Evolutionary conservation across 2,329 filamentous ascomycete genomes (phyloP).

Genomic region (Neobulgaria alba): DNA sequence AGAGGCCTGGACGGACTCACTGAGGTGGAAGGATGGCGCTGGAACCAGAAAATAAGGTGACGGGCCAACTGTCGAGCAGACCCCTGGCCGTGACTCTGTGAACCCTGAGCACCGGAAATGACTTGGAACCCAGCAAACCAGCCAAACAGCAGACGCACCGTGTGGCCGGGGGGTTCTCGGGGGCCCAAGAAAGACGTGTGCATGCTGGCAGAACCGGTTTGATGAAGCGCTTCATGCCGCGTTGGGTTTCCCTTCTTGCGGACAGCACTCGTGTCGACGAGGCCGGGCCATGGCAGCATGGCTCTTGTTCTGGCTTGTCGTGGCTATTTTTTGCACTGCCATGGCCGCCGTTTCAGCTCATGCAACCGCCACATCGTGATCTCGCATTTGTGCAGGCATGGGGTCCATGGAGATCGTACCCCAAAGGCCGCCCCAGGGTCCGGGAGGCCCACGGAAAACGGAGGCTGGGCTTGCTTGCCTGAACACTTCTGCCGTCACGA

Average conservation of each 20-base stretch:
- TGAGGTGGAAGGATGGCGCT: no score
- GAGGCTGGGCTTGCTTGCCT: background rate
- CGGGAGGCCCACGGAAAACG: no score
- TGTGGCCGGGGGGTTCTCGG: no score
- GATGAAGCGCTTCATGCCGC: constrained; percentile 14
- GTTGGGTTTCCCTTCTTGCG: no score
- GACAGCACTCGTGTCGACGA: constrained; percentile 8
- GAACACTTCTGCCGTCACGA: no score
- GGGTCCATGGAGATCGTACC: background rate
- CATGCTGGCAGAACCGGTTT: no score
- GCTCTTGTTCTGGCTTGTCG: background rate
- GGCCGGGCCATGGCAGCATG: background rate
- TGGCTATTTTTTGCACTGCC: background rate
- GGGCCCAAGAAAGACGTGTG: no score
- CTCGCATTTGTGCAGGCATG: no score
- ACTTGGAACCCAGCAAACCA: constrained; percentile 4
- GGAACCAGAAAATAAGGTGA: background rate
- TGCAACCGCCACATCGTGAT: constrained; percentile 1
- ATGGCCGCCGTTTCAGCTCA: background rate
- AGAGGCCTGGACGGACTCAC: no score
- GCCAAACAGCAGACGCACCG: constrained; percentile 4
- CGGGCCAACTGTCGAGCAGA: background rate
- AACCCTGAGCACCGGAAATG: constrained; percentile 5
- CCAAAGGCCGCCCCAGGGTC: background rate
- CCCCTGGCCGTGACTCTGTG: constrained; percentile 1